These are phyloP conservation scores for Erodium moschatum DNA, from an alignment of 441 rosid species.

Conservation along the genomic window DNA sequence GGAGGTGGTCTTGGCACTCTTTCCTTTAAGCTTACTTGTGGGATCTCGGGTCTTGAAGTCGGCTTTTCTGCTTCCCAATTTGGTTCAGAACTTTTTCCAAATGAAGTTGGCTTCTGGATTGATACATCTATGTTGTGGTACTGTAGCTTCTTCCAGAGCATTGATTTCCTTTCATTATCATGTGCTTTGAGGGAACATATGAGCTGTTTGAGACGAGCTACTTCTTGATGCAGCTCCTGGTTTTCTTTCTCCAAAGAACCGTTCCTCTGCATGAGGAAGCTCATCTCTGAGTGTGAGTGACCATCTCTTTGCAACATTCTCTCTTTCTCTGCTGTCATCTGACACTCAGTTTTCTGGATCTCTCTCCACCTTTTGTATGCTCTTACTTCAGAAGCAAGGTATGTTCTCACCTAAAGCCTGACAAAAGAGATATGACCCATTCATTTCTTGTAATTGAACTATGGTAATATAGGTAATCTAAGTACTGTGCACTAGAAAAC, in stretches of 20 bases:
- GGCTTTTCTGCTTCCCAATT: conserved; percentile 17
- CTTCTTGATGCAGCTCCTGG: conserved; percentile 57
- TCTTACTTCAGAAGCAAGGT: conserved; percentile 40
- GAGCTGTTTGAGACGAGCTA: conserved; percentile 52
- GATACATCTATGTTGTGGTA: conserved; percentile 32
- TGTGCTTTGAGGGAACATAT: conserved; percentile 64
- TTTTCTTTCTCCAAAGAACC: conserved; percentile 69
- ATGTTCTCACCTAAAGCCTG: conserved; percentile 32
- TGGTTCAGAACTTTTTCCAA: conserved; percentile 24
- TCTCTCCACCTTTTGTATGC: conserved; percentile 22
- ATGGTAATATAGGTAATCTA: not conserved
- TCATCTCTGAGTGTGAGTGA: conserved; percentile 33
- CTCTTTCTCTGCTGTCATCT: conserved; percentile 20
- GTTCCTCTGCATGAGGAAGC: conserved; percentile 38
- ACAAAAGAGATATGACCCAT: conserved; percentile 18
- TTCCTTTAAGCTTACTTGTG: conserved; percentile 29
- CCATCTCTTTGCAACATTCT: conserved; percentile 41
- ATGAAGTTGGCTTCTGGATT: conserved; percentile 35
- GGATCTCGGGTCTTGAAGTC: conserved; percentile 23
- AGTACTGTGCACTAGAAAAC: not conserved
- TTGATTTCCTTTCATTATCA: conserved; percentile 76
- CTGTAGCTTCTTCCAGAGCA: conserved; percentile 90
- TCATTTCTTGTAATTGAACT: not conserved
- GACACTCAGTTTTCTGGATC: conserved; percentile 18
- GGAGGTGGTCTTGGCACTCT: conserved; percentile 35